phyloP scores from a whole-genome alignment of 2,329 filamentous ascomycete species.

The Colletotrichum costaricense region DNA sequence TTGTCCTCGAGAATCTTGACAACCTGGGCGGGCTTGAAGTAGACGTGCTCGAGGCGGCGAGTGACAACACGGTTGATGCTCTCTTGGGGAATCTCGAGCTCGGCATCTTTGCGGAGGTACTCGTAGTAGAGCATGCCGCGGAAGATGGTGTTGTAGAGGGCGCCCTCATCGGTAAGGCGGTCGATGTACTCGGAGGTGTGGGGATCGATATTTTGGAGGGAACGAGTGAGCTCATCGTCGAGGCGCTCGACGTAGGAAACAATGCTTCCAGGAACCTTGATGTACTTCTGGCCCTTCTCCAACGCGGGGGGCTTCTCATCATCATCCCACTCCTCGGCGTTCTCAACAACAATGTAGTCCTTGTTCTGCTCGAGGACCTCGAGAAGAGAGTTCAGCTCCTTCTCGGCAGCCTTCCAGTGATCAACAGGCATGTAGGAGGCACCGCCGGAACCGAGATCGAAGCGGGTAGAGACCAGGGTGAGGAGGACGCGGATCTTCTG shows the following conservation, averaged over 20 bases:
- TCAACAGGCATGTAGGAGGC: slow-evolving; percentile 89
- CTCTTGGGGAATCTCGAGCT: slow-evolving; percentile 83
- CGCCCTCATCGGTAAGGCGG: slow-evolving; percentile 88
- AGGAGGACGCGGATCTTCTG: slow-evolving; percentile 93
- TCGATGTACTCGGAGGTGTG: slow-evolving; percentile 99
- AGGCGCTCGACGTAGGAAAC: slow-evolving; percentile 95
- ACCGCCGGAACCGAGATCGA: slow-evolving; percentile 87
- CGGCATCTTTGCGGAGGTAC: slow-evolving; percentile 75
- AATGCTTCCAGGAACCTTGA: slow-evolving; percentile 93
- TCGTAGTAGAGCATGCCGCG: slow-evolving; percentile 91
- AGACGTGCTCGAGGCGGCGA: slow-evolving; percentile 94
- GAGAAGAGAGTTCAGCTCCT: slow-evolving; percentile 84
- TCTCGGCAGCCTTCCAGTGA: slow-evolving; percentile 95
- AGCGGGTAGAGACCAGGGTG: slow-evolving; percentile 91
- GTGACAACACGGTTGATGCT: slow-evolving; percentile 93
- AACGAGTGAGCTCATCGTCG: slow-evolving; percentile 96
- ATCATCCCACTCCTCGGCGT: slow-evolving; percentile 98
- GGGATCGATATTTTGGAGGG: slow-evolving; percentile 96
- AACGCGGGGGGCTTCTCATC: slow-evolving; percentile 91
- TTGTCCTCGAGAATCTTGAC: slow-evolving; percentile 94
- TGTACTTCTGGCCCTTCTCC: slow-evolving; percentile 79
- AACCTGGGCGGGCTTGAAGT: slow-evolving; percentile 97
- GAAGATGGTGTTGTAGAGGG: slow-evolving; percentile 92
- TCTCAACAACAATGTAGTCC: slow-evolving; percentile 88
- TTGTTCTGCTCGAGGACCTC: slow-evolving; percentile 81